Evolutionary conservation across 1,284 basidiomycete genomes (phyloP).

Genomic region (Chiua sp.): DNA sequence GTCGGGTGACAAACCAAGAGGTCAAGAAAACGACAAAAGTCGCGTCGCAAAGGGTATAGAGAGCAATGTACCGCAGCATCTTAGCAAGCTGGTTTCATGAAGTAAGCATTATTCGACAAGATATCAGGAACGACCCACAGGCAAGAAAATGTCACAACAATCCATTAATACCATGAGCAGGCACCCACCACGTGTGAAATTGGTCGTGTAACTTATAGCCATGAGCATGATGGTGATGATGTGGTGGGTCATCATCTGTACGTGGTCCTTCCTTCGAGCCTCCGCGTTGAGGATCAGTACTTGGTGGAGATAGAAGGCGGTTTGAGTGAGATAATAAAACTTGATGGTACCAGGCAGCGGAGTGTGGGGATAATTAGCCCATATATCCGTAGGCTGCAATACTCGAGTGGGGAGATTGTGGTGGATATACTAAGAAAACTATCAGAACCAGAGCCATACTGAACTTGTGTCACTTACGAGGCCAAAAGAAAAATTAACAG

Average conservation of each 20-base stretch:
- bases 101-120: conserved; percentile 9
- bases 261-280: conserved; percentile 89
- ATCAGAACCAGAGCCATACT: conserved; percentile 2
- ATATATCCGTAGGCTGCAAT: conserved; percentile 73
- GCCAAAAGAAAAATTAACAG: conserved; percentile 78
- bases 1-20: conserved; percentile 90
- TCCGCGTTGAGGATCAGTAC: conserved; percentile 94
- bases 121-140: conserved; percentile 60
- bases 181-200: conserved; percentile 89
- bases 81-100: conserved; percentile 74
- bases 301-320: conserved; percentile 95
- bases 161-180: conserved; percentile 94
- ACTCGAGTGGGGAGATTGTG: conserved; percentile 71
- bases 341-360: conserved; percentile 83
- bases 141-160: conserved; percentile 89
- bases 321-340: conserved; percentile 90
- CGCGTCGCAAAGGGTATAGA: conserved; percentile 72
- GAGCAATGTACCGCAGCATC: conserved; percentile 87
- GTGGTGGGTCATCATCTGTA: conserved; percentile 97
- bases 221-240: conserved; percentile 88
- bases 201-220: conserved; percentile 77
- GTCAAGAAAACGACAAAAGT: conserved; percentile 85
- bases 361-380: conserved; percentile 84
- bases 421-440: conserved; percentile 74
- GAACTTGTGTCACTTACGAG: conserved; percentile 62